A percentile compares a stretch with the other conserved stretches of the same genome.
phyloP scores from a whole-genome alignment of 306 rosid genomes.

The Rosa lucieae region DNA sequence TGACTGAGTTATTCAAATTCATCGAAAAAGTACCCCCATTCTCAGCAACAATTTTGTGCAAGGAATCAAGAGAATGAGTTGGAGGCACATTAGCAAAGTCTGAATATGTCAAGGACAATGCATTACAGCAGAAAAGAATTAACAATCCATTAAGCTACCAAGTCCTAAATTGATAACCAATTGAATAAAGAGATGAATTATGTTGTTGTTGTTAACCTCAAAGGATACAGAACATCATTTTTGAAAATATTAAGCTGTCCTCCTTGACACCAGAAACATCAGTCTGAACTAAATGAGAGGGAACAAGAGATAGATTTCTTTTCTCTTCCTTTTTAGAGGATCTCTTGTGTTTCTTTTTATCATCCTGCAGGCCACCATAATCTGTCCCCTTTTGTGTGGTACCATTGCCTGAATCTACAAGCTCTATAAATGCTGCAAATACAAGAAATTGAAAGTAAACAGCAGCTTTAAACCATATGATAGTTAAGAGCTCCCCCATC shows the following conservation, averaged over 20 bases:
- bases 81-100: constrained; percentile 89
- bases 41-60: constrained; percentile 83
- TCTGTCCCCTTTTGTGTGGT: constrained; percentile 63
- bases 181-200: neutral
- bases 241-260: constrained; percentile 66
- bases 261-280: constrained; percentile 82
- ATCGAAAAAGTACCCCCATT: constrained; percentile 95
- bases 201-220: neutral
- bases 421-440: constrained; percentile 79
- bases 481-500: constrained; percentile 2
- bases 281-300: constrained; percentile 86
- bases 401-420: constrained; percentile 84
- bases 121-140: constrained; percentile 21
- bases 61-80: constrained; percentile 66
- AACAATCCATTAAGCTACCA: constrained; percentile 4
- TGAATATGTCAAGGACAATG: constrained; percentile 61
- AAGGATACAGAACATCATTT: constrained; percentile 96
- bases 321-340: constrained; percentile 58
- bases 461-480: neutral
- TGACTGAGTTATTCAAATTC: constrained; percentile 84
- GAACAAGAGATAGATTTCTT: constrained; percentile 59
- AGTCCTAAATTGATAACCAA: neutral
- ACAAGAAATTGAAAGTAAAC: constrained; percentile 14
- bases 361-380: constrained; percentile 48
- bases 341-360: constrained; percentile 45